These are phyloP conservation scores for Maudiozyma bulderi DNA, from an alignment of 805 yeast species.

Conservation along the genomic window DNA sequence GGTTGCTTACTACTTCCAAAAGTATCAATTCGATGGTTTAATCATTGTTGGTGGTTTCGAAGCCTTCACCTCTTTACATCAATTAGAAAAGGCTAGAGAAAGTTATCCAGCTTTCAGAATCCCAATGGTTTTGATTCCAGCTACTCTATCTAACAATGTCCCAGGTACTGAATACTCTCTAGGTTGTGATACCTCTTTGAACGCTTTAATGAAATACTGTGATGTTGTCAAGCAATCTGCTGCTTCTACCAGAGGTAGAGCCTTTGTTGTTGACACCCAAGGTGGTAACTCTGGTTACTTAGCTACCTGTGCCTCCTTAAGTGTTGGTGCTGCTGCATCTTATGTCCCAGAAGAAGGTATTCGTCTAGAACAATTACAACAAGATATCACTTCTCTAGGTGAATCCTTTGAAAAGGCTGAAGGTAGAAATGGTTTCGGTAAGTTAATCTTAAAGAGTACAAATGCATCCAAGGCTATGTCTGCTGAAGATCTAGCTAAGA, in stretches of 20 bases:
- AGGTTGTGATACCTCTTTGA: conserved; percentile 69
- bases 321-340: conserved; percentile 64
- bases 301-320: conserved; percentile 58
- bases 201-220: conserved; percentile 60
- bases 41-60: conserved; percentile 76
- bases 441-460: conserved; percentile 56
- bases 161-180: conserved; percentile 76
- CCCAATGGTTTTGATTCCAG: conserved; percentile 71
- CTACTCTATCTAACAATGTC: conserved; percentile 71
- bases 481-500: conserved; percentile 61
- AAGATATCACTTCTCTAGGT: conserved; percentile 53
- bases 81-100: conserved; percentile 49
- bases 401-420: conserved; percentile 50
- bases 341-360: conserved; percentile 71
- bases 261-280: conserved; percentile 74
- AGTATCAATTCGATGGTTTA: conserved; percentile 59
- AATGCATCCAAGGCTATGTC: conserved; percentile 63
- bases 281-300: conserved; percentile 80
- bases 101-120: conserved; percentile 64
- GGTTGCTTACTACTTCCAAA: conserved; percentile 64
- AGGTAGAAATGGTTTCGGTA: conserved; percentile 62
- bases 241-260: conserved; percentile 66
- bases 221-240: conserved; percentile 76
- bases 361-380: conserved; percentile 47
- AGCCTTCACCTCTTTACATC: conserved; percentile 61